Evolutionary conservation across 2,329 filamentous ascomycete species (phyloP).

Genomic region (Sphaerulina musiva): DNA sequence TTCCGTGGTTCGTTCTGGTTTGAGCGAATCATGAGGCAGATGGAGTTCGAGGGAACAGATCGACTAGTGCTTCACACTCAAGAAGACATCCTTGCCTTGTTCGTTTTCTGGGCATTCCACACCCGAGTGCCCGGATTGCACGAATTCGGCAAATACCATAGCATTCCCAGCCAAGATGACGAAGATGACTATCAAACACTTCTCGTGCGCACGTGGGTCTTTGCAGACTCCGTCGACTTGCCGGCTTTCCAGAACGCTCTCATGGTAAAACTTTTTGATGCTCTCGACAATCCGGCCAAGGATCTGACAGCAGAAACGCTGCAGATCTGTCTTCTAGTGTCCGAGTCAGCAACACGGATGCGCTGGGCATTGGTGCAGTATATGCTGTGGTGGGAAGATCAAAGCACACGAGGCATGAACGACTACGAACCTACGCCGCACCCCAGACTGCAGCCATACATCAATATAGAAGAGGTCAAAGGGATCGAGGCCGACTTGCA

Average conservation of each 20-base stretch:
- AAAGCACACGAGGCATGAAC: neutral
- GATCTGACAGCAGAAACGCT: conserved; percentile 2
- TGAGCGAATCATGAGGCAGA: neutral
- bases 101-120: conserved; percentile 5
- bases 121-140: conserved; percentile 1
- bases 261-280: conserved; percentile 1
- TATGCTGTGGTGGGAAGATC: conserved; percentile 8
- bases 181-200: conserved; percentile 6
- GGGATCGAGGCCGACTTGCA: conserved; percentile 1
- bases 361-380: conserved; percentile 5
- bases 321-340: conserved; percentile 2
- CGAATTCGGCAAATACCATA: conserved; percentile 1
- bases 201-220: conserved; percentile 5
- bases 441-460: neutral
- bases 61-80: neutral
- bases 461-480: conserved; percentile 1
- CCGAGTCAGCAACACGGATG: conserved; percentile 2
- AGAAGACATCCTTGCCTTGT: conserved; percentile 1
- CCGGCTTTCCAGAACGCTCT: conserved; percentile 4
- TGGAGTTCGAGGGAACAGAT: conserved; percentile 1
- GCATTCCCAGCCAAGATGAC: conserved; percentile 6
- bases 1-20: conserved; percentile 5
- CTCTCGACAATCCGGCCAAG: conserved; percentile 3
- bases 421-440: neutral
- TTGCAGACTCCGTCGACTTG: conserved; percentile 6